phyloP scores from a whole-genome alignment of 257 asterid genomes.

The Nicotiana knightiana region DNA sequence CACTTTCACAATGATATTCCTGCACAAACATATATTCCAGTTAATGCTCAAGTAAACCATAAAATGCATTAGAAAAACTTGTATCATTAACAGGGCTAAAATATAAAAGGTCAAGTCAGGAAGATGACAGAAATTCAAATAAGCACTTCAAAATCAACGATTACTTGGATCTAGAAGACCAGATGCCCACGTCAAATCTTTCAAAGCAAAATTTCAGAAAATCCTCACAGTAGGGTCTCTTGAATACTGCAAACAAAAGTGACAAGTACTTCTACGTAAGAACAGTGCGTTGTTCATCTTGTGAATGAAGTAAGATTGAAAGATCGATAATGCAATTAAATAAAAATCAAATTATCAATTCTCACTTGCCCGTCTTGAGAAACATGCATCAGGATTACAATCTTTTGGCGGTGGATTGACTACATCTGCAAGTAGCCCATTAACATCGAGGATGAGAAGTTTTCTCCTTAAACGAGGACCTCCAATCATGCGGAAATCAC shows the following conservation, averaged over 20 bases:
- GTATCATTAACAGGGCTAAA: not conserved
- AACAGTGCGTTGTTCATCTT: not conserved
- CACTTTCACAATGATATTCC: conserved; percentile 49
- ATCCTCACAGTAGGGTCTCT: conserved; percentile 74
- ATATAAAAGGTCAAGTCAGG: not conserved
- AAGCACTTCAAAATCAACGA: conserved; percentile 4
- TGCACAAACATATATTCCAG: conserved; percentile 27
- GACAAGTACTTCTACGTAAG: not conserved
- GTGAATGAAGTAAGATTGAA: not conserved
- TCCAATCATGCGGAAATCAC: conserved; percentile 16
- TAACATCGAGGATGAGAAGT: conserved; percentile 86
- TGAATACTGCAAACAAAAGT: conserved; percentile 52
- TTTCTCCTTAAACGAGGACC: conserved; percentile 35
- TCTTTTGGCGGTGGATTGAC: conserved; percentile 64
- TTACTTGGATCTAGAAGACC: conserved; percentile 91
- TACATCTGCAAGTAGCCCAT: conserved; percentile 82
- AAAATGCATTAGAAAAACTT: not conserved
- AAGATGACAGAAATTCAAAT: conserved; percentile 5
- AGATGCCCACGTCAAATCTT: conserved; percentile 71
- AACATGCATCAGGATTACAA: conserved; percentile 33
- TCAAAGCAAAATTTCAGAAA: conserved; percentile 80
- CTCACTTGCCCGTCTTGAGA: conserved; percentile 76
- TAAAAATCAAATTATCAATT: conserved; percentile 10
- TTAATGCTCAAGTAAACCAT: not conserved
- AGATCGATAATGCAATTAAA: conserved; percentile 2